Evolutionary conservation across 108 stramenopile species (phyloP).

Genomic region (Chaetoceros muelleri): DNA sequence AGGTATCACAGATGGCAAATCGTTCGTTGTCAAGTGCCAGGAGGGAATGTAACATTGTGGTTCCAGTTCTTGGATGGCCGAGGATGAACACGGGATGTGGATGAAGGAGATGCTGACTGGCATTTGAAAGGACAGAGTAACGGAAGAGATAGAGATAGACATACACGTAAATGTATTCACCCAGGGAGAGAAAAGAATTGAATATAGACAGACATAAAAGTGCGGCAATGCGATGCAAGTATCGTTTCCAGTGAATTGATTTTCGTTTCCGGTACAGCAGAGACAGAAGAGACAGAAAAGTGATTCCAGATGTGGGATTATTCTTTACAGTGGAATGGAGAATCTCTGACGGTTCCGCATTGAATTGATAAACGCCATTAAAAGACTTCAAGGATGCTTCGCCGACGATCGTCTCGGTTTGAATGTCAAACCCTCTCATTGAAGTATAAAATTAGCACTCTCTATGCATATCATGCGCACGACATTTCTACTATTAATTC

Average conservation of each 20-base stretch:
- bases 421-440: background rate
- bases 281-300: background rate
- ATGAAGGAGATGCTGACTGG: background rate
- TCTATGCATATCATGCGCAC: no score
- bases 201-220: background rate
- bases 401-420: background rate
- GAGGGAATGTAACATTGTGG: slow-evolving; percentile 27
- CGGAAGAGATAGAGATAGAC: background rate
- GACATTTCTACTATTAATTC: no score
- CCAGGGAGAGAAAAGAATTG: background rate
- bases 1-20: slow-evolving; percentile 28
- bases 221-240: background rate
- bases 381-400: background rate
- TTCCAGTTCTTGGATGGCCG: slow-evolving; percentile 41
- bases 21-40: slow-evolving; percentile 32
- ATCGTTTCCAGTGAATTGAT: background rate
- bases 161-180: background rate
- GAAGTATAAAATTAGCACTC: no score
- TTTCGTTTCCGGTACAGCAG: background rate
- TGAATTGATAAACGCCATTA: background rate
- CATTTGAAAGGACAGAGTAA: background rate
- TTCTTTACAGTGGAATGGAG: background rate
- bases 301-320: background rate
- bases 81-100: slow-evolving; percentile 31
- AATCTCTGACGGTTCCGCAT: background rate